phyloP scores from a whole-genome alignment of 202 grass and related monocot species.

The Digitaria exilis region DNA sequence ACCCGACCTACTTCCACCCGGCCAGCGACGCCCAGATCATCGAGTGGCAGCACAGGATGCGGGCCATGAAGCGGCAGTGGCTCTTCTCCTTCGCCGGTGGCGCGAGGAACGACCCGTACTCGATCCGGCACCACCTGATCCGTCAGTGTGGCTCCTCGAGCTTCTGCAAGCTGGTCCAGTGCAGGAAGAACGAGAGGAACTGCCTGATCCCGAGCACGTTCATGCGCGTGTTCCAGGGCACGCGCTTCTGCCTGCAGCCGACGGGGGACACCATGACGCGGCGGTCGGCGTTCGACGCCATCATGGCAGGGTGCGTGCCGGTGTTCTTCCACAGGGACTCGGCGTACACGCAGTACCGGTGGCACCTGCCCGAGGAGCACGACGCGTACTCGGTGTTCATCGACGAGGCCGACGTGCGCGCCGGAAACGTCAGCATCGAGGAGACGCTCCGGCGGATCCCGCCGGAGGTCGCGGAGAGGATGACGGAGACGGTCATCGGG shows the following conservation, averaged over 20 bases:
- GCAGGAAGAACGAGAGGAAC: constrained; percentile 42
- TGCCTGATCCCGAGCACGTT: constrained; percentile 69
- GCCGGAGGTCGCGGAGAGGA: constrained; percentile 38
- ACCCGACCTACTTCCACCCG: constrained; percentile 85
- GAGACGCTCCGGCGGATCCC: constrained; percentile 52
- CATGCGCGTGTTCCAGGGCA: constrained; percentile 68
- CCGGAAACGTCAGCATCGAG: constrained; percentile 63
- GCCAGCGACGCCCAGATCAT: constrained; percentile 57
- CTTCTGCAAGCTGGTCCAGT: constrained; percentile 63
- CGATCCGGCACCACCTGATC: constrained; percentile 70
- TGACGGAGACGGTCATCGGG: constrained; percentile 60
- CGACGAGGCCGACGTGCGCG: constrained; percentile 51
- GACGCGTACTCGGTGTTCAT: constrained; percentile 71
- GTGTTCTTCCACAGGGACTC: constrained; percentile 74
- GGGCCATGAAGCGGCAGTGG: constrained; percentile 39
- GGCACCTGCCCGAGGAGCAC: constrained; percentile 61
- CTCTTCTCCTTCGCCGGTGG: constrained; percentile 87
- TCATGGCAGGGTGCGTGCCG: constrained; percentile 69
- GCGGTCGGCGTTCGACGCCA: constrained; percentile 72
- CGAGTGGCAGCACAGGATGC: constrained; percentile 64
- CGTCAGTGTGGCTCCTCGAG: constrained; percentile 53
- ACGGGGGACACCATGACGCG: constrained; percentile 57
- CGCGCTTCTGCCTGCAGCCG: constrained; percentile 71
- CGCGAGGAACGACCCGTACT: constrained; percentile 52
- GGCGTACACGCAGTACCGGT: constrained; percentile 59